These are phyloP conservation scores for Suillus tomentosus DNA, from an alignment of 768 basidiomycete genomes.

Conservation along the genomic window DNA sequence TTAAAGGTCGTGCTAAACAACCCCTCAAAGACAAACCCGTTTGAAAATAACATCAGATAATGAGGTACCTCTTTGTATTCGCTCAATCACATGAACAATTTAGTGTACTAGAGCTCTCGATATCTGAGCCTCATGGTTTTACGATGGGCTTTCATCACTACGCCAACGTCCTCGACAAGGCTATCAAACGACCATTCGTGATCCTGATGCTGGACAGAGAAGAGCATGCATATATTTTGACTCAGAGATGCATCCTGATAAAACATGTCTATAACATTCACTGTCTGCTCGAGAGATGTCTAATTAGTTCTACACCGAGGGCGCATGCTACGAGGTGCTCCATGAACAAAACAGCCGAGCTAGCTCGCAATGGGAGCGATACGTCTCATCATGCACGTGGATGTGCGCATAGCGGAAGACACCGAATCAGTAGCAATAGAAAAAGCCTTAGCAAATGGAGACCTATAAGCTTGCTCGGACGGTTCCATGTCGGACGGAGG, in stretches of 20 bases:
- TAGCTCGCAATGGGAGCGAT: slow-evolving; percentile 55
- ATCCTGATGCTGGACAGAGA: slow-evolving; percentile 67
- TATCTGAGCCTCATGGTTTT: slow-evolving; percentile 76
- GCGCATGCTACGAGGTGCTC: slow-evolving; percentile 67
- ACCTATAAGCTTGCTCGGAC: too few species aligned
- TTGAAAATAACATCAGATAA: slow-evolving; percentile 14
- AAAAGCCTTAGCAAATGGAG: too few species aligned
- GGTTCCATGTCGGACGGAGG: too few species aligned
- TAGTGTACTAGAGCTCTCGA: slow-evolving; percentile 76
- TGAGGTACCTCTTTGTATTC: slow-evolving; percentile 67
- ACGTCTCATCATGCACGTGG: slow-evolving; percentile 65
- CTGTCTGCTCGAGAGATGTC: not conserved
- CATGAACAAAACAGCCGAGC: slow-evolving; percentile 55
- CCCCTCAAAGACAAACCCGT: too few species aligned
- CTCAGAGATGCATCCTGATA: slow-evolving; percentile 77
- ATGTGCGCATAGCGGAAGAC: too few species aligned
- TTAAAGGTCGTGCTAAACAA: too few species aligned
- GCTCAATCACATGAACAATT: slow-evolving; percentile 83
- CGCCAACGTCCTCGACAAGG: slow-evolving; percentile 46
- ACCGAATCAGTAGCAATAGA: too few species aligned
- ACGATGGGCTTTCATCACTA: slow-evolving; percentile 47
- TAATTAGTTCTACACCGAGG: slow-evolving; percentile 68
- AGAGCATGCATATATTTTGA: slow-evolving; percentile 72
- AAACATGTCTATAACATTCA: slow-evolving; percentile 51
- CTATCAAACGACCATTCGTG: slow-evolving; percentile 66